Conservation (phyloP, 2,329 filamentous ascomycete species). For the Fragosphaeria purpurea region DNA sequence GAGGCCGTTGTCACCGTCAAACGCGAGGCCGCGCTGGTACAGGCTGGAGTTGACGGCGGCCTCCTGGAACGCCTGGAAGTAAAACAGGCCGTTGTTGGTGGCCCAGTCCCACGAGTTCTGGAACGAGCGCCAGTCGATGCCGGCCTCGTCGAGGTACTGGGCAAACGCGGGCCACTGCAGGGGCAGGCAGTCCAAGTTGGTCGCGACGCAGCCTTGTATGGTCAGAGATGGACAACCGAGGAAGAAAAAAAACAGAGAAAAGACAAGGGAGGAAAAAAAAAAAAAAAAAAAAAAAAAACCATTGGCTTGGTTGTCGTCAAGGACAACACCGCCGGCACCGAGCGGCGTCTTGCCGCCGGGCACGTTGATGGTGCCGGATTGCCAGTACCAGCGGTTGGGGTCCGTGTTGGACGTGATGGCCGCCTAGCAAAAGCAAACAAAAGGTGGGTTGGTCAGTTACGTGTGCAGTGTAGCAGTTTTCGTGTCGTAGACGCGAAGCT, state of each 20-base stretch:
- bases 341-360: slow-evolving; percentile 28
- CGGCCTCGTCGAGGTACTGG: slow-evolving; percentile 37
- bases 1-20: slow-evolving; percentile 27
- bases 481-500: no score
- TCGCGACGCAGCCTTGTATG: slow-evolving; percentile 26
- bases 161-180: slow-evolving; percentile 43
- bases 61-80: slow-evolving; percentile 42
- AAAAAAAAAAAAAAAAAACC: slow-evolving; percentile 13
- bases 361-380: slow-evolving; percentile 36
- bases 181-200: slow-evolving; percentile 40
- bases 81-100: slow-evolving; percentile 43
- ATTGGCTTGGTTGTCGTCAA: slow-evolving; percentile 39
- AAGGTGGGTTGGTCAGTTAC: no score
- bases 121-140: slow-evolving; percentile 40
- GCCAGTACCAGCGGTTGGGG: slow-evolving; percentile 33
- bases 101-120: slow-evolving; percentile 39
- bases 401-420: slow-evolving; percentile 37
- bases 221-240: no score
- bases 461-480: no score
- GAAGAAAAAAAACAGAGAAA: no score
- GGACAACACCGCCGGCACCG: slow-evolving; percentile 30
- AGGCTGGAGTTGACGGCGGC: slow-evolving; percentile 30
- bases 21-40: slow-evolving; percentile 35
- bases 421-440: slow-evolving; percentile 21
- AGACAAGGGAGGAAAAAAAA: no score